Base-by-base conservation (phyloP, 495 filamentous ascomycete genomes). In the Xylaria grammica region DNA sequence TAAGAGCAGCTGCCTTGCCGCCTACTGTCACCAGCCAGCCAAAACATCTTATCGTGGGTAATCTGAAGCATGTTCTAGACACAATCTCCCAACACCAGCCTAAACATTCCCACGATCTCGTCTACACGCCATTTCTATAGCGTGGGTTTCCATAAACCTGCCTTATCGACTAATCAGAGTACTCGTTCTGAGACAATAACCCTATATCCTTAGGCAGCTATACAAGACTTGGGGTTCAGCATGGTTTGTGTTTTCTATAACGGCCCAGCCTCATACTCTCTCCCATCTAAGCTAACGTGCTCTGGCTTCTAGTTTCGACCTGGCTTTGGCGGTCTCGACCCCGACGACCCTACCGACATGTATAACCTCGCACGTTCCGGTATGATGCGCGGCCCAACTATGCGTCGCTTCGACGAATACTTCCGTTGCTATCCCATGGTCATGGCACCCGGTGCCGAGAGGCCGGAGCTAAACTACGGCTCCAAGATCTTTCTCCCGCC, bases 401-500 rank as follows among this genome's bases (percentile, higher is more conserved):
- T 72, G 19, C 80, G 78, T 55, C 92, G 94, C 57, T 99, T 98
- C 79, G 94, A 99, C 78, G 96, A 97, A 77, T 97, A 95, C 76
- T 97, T 96, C 75, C 90, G 95, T 34, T 96, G 92, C 79, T 99
- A 98, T 71, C 96, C 95, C 20, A 83, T 96, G 63, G 87, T 89
- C 68, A 97, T 98, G 93, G 85, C 96, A 63, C 91, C 94, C n/a
- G 93, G 95, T 7, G 86, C 92, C 24, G 95, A 97, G 67, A 85
- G 94, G 72, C 91, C 92, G 58, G 88, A 91, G 57, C 88, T 96
- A 59, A 98, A 97, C 81, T 93, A 94, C 74, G 95, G 95, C 62
- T 95, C 94, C 78, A 99, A 99, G 80, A 93, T 98, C 68, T 90
- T 99, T 70, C 88, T 99, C 73, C 96, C 95, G 17, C 91, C 96